Base-by-base conservation (phyloP, 192 early-diverging fungal genomes). In the Chytriomyces hyalinus region DNA sequence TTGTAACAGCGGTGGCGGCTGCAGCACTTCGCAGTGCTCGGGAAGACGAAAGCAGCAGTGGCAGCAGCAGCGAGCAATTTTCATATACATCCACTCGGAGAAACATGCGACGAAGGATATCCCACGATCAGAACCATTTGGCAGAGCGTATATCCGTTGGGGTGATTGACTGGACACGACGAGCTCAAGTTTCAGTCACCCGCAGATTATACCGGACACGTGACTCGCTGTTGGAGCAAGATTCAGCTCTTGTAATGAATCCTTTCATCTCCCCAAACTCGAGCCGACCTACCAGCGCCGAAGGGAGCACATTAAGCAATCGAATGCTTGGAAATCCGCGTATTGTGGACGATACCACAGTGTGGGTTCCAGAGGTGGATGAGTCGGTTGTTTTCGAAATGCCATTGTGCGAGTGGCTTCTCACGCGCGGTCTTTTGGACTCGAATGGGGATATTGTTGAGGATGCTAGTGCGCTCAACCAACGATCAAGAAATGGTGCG, bases 351-450 rank as follows among this genome's bases (percentile, higher is more conserved):
- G n/a, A 57, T 15, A 15, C 51, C 10, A 57, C 10, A 57, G 51
- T n/a, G n/a, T 57, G 51, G 51, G 51, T 57, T 57, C 51, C 51
- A 57, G n/a, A 49, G 8, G 49, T 28, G 9, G 69, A 70, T 48
- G 49, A 70, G 11, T 49, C 69, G 22, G 53, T 70, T 48, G 22
- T 20, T 10, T 15, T 70, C 17, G 24, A 70, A 53, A 49, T 59
- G 69, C 69, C 69, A 22, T 43, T 70, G 8, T 70, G 22, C 43
- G 69, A 70, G 26, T 70, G 49, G 49, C 53, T 70, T 8, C 26
- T 70, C n/a, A 70, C 69, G n/a, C 47, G 69, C 15, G 6, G 20
- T 20, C 50, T 70, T 8, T 26, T 70, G 49, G 69, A 70, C 28
- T 13, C 53, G 10, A 70, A 70, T 26, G 69, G 69, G 11, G 26